Percentiles rank a stretch among this genome's conserved stretches.
phyloP scores from a whole-genome alignment of 345 rosid species.

The Eucalyptus leucophloia region DNA sequence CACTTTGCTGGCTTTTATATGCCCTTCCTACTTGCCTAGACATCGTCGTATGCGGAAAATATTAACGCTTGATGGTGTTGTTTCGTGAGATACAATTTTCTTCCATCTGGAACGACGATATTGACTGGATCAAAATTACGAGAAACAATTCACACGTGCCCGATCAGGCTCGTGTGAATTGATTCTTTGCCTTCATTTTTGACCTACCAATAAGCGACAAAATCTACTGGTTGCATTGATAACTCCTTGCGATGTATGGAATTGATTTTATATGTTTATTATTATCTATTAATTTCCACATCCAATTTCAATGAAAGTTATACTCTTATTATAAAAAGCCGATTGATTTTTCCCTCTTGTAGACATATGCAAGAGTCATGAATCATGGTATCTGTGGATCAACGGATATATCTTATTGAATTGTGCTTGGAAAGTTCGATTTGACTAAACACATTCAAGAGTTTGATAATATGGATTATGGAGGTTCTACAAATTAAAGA shows the following conservation, averaged over 20 bases:
- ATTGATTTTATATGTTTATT: background rate
- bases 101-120: background rate
- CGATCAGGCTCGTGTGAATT: background rate
- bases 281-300: background rate
- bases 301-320: background rate
- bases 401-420: no score
- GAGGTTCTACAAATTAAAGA: background rate
- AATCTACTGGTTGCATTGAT: background rate
- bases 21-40: background rate
- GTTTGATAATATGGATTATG: background rate
- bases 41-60: background rate
- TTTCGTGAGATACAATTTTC: background rate
- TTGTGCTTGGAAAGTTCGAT: background rate
- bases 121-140: background rate
- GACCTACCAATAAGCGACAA: background rate
- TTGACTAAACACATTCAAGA: background rate
- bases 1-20: background rate
- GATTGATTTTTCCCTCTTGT: background rate
- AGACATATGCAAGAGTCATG: background rate
- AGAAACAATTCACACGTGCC: background rate
- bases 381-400: background rate
- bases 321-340: background rate
- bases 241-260: background rate
- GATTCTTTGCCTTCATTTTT: background rate
- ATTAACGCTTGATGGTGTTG: background rate